Conservation (phyloP, 805 yeast genomes). For the Yarrowia bubula region DNA sequence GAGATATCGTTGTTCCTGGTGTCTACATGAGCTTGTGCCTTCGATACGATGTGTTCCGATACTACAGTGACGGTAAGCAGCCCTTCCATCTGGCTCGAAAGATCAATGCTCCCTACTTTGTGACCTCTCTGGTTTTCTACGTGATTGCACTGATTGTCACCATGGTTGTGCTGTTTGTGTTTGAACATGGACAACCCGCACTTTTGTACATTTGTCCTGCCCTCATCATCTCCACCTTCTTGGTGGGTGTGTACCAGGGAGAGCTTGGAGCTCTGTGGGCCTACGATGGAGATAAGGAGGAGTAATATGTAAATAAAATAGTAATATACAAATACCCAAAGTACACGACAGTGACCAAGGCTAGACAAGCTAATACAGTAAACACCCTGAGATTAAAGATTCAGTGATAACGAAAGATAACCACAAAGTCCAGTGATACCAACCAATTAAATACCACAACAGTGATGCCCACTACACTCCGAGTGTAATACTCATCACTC, state of each 20-base stretch:
- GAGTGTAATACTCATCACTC: too few relatives aligned
- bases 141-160: constrained; percentile 48
- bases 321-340: too few relatives aligned
- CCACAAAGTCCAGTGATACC: too few relatives aligned
- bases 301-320: background rate
- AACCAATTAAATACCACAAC: too few relatives aligned
- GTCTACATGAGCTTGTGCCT: constrained; percentile 51
- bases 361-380: background rate
- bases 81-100: constrained; percentile 35
- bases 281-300: constrained; percentile 35
- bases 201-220: constrained; percentile 60
- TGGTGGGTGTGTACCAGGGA: constrained; percentile 42
- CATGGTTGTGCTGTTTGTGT: constrained; percentile 42
- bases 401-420: too few relatives aligned
- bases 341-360: background rate
- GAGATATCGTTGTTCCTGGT: constrained; percentile 66
- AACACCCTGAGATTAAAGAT: too few relatives aligned
- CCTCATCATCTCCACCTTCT: constrained; percentile 40
- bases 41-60: constrained; percentile 51
- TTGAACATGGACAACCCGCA: constrained; percentile 62
- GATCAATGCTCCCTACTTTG: constrained; percentile 50
- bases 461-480: too few relatives aligned
- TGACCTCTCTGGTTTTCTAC: constrained; percentile 49
- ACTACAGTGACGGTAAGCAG: constrained; percentile 38
- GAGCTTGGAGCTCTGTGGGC: constrained; percentile 47